Conservation (phyloP, 768 basidiomycete species). For the Mycena alexandri region DNA sequence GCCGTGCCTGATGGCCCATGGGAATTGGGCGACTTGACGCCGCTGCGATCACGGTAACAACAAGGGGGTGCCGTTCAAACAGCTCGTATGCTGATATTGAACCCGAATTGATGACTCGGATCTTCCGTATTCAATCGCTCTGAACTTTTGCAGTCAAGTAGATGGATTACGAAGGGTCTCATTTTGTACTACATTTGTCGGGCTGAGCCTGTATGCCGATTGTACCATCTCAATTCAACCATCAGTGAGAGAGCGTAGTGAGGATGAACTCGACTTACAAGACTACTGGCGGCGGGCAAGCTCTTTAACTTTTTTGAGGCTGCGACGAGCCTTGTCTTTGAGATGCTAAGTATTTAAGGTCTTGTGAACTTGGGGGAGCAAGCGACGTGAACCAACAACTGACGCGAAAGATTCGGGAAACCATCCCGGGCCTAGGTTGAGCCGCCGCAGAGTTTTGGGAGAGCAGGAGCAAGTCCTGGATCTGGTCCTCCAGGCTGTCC, state of each 20-base stretch:
- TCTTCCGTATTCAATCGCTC: neutral
- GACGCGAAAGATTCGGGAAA: neutral
- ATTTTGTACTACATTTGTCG: neutral
- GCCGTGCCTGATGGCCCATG: constrained; percentile 24
- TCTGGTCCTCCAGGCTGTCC: constrained; percentile 18
- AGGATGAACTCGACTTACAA: neutral
- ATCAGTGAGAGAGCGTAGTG: neutral
- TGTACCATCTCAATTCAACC: neutral
- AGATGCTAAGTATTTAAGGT: constrained; percentile 8
- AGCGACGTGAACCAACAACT: neutral
- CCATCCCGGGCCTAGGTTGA: neutral
- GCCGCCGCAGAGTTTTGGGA: neutral
- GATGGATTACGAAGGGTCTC: neutral
- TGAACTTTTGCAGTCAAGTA: constrained; percentile 6
- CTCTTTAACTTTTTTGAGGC: constrained; percentile 4
- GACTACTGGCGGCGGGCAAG: neutral
- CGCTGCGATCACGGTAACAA: constrained; percentile 4
- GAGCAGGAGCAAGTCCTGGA: constrained; percentile 2
- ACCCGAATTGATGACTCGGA: constrained; percentile 25
- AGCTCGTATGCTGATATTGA: constrained; percentile 29
- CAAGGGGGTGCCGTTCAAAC: constrained; percentile 23
- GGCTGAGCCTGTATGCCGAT: no score
- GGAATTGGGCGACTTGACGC: constrained; percentile 29
- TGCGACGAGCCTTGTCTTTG: neutral
- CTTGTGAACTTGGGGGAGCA: neutral